Evolutionary conservation across 2,329 filamentous ascomycete genomes (phyloP), one percentile per base, ranked within the genome.

Genomic region (Aspergillus terreus): DNA sequence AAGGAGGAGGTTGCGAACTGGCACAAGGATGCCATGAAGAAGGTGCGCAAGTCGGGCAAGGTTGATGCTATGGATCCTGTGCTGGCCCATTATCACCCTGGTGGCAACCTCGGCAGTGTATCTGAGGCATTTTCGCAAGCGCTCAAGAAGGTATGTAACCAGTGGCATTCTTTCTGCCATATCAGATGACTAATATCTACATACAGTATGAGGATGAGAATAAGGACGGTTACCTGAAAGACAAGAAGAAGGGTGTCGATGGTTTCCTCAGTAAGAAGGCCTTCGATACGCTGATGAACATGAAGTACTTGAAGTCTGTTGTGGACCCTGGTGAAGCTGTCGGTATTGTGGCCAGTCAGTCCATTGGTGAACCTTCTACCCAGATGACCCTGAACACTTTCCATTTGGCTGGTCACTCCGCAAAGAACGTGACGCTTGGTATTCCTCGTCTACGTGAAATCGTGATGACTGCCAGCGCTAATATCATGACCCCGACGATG

Each of bases 381-480:
- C 94, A 99, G 71, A 99, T 99, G 95, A 99, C 95, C 6, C 78
- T 99, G 50, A 99, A 99, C 75, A 99, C 95, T 25, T 99, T 99
- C 83, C 94, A 99, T 82, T 89, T 99, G 82, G 94, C 94, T 71
- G 94, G 94, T 66, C 92, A 97, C 78, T 92, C 94, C 17, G 87
- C 94, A 27, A 97, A 96, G 80, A 99, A 99, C 81, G 95, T 99
- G 67, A 99, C 94, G 0, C 82, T 96, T 17, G 94, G 94, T 89
- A 97, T 99, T 67, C 94, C 94, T 53, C 90, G 94, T 75, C 81
- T 99, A 17, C 83, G 94, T 76, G 94, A 99, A 81, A 96, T 99
- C 63, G 82, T 99, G 59, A 99, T 99, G 94, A 97, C 94, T 45
- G 94, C 94, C 23, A 94, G 89, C 67, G 82, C 85, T 47, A 82